Evolutionary conservation across 179 eudicot species (phyloP).

Genomic region (Gypsophila paniculata): DNA sequence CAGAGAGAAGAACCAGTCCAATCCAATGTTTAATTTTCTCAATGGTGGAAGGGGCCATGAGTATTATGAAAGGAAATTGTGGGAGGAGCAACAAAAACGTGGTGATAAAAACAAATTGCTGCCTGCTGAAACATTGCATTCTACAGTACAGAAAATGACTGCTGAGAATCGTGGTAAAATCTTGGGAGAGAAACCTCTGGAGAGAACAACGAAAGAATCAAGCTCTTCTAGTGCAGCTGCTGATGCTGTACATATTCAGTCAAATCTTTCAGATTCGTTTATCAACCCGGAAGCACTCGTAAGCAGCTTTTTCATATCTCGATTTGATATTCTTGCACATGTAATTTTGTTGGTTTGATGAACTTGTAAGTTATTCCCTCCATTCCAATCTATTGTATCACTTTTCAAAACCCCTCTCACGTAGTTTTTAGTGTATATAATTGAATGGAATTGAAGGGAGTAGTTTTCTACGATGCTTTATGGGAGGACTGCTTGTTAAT

Average conservation of each 20-base stretch:
- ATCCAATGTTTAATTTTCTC: constrained; percentile 77
- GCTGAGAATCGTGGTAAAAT: constrained; percentile 85
- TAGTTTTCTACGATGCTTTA: background rate
- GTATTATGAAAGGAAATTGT: constrained; percentile 78
- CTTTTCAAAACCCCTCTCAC: too few species aligned
- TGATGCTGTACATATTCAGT: constrained; percentile 40
- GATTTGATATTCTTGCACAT: constrained; percentile 2
- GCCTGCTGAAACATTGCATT: constrained; percentile 40
- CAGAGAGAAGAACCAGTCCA: constrained; percentile 74
- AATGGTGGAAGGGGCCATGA: constrained; percentile 78
- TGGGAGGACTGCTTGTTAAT: background rate
- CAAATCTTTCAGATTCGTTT: constrained; percentile 73
- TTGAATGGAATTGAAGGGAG: too few species aligned
- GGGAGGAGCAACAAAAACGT: constrained; percentile 87
- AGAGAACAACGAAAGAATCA: constrained; percentile 52
- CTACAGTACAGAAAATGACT: constrained; percentile 57
- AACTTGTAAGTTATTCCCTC: background rate
- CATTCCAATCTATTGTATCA: too few species aligned
- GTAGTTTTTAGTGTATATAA: too few species aligned
- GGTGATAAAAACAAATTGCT: constrained; percentile 40
- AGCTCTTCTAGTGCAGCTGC: constrained; percentile 32
- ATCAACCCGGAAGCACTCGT: constrained; percentile 74
- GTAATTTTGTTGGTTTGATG: constrained; percentile 8
- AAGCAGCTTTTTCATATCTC: constrained; percentile 36
- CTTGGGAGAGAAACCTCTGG: constrained; percentile 81